Percentiles rank a stretch among this genome's conserved stretches.
Conservation (phyloP, 306 rosid genomes). For the Casuarina glauca region DNA sequence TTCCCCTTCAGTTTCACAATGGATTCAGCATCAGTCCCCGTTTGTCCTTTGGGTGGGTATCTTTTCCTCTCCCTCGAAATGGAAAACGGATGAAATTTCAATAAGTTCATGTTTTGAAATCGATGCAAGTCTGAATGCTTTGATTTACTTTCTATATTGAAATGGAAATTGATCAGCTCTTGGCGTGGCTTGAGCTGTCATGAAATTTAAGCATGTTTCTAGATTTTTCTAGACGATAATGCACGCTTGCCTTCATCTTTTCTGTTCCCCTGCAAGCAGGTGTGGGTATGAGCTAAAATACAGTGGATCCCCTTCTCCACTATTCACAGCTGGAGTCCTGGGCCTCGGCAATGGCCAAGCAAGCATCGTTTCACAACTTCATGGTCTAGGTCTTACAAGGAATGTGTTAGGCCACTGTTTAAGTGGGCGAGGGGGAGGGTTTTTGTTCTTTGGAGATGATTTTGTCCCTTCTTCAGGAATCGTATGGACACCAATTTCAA, state of each 20-base stretch:
- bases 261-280: constrained; percentile 37
- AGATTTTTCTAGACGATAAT: not conserved
- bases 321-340: constrained; percentile 64
- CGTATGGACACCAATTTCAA: constrained; percentile 55
- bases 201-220: not conserved
- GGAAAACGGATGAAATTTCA: not conserved
- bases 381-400: constrained; percentile 33
- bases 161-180: not conserved
- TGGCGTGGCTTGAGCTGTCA: not conserved
- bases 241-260: not conserved
- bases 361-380: constrained; percentile 59
- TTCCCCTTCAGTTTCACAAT: constrained; percentile 37
- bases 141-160: not conserved
- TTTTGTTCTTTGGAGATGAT: constrained; percentile 66
- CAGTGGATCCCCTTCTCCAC: constrained; percentile 32
- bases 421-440: constrained; percentile 64
- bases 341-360: constrained; percentile 71
- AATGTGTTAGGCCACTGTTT: constrained; percentile 75
- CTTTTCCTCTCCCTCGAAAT: constrained; percentile 9
- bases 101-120: not conserved
- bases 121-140: not conserved
- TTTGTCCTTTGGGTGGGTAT: constrained; percentile 74
- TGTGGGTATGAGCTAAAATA: constrained; percentile 69
- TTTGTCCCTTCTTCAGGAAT: constrained; percentile 53
- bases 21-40: constrained; percentile 45